A percentile compares a stretch with the other conserved stretches of the same genome.
Evolutionary conservation across 1,139 yeast genomes (phyloP).

Genomic region (Meyerozyma sp.): DNA sequence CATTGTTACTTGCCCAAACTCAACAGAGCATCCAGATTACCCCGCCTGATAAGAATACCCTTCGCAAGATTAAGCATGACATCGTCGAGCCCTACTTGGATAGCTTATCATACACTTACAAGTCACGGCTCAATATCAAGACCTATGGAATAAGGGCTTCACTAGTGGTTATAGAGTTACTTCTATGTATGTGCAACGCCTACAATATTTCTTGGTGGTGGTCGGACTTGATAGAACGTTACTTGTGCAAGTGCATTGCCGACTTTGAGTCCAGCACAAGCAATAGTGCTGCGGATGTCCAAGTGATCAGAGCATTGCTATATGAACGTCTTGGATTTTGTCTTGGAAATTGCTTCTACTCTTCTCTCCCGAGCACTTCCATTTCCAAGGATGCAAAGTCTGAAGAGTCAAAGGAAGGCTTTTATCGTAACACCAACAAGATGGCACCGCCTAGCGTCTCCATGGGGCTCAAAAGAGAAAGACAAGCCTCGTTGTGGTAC

Average conservation of each 20-base stretch:
- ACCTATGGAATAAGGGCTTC: slow-evolving; percentile 51
- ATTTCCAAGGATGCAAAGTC: slow-evolving; percentile 5
- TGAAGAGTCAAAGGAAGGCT: slow-evolving; percentile 19
- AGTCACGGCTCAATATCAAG: slow-evolving; percentile 59
- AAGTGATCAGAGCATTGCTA: slow-evolving; percentile 37
- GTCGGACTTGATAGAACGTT: slow-evolving; percentile 41
- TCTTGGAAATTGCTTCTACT: slow-evolving; percentile 24
- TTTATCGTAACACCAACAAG: slow-evolving; percentile 34
- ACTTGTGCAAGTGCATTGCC: slow-evolving; percentile 35
- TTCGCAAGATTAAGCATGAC: slow-evolving; percentile 56
- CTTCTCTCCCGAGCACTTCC: slow-evolving; percentile 8
- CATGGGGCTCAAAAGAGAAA: slow-evolving; percentile 51
- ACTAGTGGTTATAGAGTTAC: slow-evolving; percentile 42
- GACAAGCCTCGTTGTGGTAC: slow-evolving; percentile 80
- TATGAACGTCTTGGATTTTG: slow-evolving; percentile 38
- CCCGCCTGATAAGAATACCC: slow-evolving; percentile 44
- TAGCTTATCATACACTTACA: slow-evolving; percentile 45
- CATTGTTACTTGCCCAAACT: slow-evolving; percentile 65
- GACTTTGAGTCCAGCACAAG: slow-evolving; percentile 35
- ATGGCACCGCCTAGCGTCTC: slow-evolving; percentile 29
- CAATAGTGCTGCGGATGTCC: slow-evolving; percentile 27
- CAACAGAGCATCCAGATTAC: slow-evolving; percentile 19
- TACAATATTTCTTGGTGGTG: slow-evolving; percentile 44
- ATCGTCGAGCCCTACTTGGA: slow-evolving; percentile 65
- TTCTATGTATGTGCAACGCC: slow-evolving; percentile 43